Conservation (phyloP, 176 grass and related monocot genomes). For the Coix lacrymajobi region DNA sequence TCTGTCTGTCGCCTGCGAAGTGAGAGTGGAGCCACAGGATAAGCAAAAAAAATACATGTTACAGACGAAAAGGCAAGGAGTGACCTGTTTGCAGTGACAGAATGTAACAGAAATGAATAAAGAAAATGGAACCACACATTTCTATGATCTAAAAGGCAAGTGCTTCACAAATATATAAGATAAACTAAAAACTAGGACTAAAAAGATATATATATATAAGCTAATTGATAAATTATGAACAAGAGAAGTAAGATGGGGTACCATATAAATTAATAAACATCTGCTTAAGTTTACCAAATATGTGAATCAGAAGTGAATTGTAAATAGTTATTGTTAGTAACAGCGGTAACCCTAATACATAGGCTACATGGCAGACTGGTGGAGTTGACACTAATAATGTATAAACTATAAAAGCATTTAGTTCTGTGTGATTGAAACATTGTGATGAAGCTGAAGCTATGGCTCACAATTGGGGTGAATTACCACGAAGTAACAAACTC, state of each 20-base stretch:
- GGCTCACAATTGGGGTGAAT: not conserved
- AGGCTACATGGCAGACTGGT: not conserved
- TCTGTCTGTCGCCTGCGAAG: slow-evolving; percentile 53
- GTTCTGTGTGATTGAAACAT: not conserved
- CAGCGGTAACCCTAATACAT: not conserved
- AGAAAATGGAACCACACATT: not conserved
- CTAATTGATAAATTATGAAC: not conserved
- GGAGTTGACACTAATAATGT: not conserved
- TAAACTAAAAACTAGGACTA: not conserved
- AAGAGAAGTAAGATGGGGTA: not conserved
- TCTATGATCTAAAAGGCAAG: not conserved
- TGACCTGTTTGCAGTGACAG: not conserved
- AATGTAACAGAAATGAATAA: not conserved
- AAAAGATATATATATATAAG: not conserved
- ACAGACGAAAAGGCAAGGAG: not conserved
- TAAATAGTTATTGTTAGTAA: not conserved
- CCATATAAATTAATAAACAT: not conserved
- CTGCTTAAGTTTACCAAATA: not conserved
- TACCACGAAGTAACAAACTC: not conserved
- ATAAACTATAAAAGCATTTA: slow-evolving; percentile 1
- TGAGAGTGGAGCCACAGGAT: not conserved
- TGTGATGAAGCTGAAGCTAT: not conserved
- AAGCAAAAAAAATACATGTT: slow-evolving; percentile 9
- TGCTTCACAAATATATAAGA: not conserved
- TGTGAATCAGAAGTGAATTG: not conserved